Evolutionary conservation across 495 filamentous ascomycete genomes (phyloP), one percentile per base, ranked within the genome.

Genomic region (Daldinia vernicosa): DNA sequence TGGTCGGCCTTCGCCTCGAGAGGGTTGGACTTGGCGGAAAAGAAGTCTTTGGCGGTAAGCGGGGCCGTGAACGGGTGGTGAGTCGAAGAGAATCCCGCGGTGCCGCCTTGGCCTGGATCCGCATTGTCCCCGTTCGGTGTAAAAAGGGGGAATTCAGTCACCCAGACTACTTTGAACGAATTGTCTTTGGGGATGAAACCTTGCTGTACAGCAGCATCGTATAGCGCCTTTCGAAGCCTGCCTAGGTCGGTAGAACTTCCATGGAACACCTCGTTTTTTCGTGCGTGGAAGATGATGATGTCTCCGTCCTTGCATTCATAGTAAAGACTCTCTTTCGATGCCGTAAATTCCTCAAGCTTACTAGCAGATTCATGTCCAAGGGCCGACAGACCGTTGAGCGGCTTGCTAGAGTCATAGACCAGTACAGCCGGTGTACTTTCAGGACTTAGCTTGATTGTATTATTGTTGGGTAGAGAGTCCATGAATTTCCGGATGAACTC

Each of bases 51-150:
- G 12, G 85, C 71, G 6, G 88, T 85, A 59, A 90, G 88, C 0
- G 96, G 95, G 0, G 96, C 91, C 3, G 95, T 99, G 79, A 99
- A 99, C 1, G 96, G 95, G 78, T 99, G 95, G 71, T 99, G 95
- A 0, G 95, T 98, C 6, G 95, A 90, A 15, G 89, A 88, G 76
- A 98, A 84, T 4, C 93, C 93, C 0, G 94, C 88, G 11, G 81
- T 76, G 17, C 94, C 94, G 30, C 90, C 91, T 79, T 97, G 95
- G 3, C 94, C 94, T 5, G 93, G 91, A 22, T 47, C 43, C 17
- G 17, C 19, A 30, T 87, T 87, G 39, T 86, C 87, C 33, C 81
- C 76, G 26, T 80, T 81, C 0, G 91, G 91, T 0, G 92, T 91
- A 81, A 99, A 98, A 57, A 99, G 88, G 6, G 95, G 95, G 78